These are phyloP conservation scores for Pichia manshurica DNA, from an alignment of 805 yeast species.

Conservation along the genomic window DNA sequence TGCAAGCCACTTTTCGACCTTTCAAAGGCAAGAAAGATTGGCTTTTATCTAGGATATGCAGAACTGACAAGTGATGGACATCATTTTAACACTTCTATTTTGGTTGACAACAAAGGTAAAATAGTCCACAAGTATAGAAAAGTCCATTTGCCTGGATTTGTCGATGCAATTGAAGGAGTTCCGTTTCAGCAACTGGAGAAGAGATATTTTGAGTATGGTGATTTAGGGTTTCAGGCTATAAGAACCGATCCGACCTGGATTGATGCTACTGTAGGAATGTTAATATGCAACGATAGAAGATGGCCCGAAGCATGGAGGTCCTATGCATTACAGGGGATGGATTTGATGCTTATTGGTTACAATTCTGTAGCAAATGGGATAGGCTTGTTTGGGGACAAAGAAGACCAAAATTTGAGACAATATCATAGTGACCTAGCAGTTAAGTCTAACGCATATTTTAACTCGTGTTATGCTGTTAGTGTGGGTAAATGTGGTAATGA, in stretches of 20 bases:
- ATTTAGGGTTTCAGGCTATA: conserved; percentile 33
- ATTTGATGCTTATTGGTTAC: conserved; percentile 33
- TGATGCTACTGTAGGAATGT: conserved; percentile 34
- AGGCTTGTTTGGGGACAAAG: conserved; percentile 29
- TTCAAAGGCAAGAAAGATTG: conserved; percentile 27
- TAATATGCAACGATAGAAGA: conserved; percentile 37
- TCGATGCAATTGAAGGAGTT: conserved; percentile 30
- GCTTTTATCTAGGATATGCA: conserved; percentile 34
- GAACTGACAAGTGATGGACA: conserved; percentile 36
- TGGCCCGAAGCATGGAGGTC: conserved; percentile 40
- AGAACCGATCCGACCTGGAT: conserved; percentile 27
- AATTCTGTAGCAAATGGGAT: conserved; percentile 35
- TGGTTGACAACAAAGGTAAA: conserved; percentile 30
- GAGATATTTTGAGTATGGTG: conserved; percentile 35
- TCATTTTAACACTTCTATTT: conserved; percentile 32
- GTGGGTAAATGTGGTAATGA: conserved; percentile 35
- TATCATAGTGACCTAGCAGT: conserved; percentile 32
- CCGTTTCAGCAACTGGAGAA: conserved; percentile 35
- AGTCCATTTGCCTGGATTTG: conserved; percentile 35
- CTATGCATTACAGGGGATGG: conserved; percentile 37
- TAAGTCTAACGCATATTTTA: conserved; percentile 32
- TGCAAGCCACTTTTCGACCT: conserved; percentile 34
- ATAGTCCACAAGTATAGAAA: conserved; percentile 33
- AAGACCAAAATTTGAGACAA: conserved; percentile 28
- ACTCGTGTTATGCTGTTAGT: conserved; percentile 31